A percentile compares a stretch with the other conserved stretches of the same genome.
Conservation (phyloP, 805 yeast species). For the Candida lessepsii region DNA sequence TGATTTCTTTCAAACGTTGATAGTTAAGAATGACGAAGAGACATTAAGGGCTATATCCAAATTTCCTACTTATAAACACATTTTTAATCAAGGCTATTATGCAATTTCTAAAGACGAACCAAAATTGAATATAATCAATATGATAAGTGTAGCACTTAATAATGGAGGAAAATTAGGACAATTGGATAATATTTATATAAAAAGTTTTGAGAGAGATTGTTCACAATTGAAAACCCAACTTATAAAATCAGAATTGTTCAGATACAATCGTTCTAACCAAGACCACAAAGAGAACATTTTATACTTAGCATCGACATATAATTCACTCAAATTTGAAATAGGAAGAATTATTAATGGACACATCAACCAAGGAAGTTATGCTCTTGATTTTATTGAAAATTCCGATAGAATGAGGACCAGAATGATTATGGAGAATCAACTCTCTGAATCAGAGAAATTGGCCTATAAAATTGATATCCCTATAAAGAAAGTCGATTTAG, state of each 20-base stretch:
- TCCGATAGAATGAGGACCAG: constrained; percentile 64
- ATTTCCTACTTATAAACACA: constrained; percentile 28
- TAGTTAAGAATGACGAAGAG: constrained; percentile 39
- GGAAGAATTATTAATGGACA: constrained; percentile 30
- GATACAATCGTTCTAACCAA: constrained; percentile 53
- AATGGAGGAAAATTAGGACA: constrained; percentile 37
- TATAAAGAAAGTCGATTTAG: constrained; percentile 18
- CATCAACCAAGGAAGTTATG: constrained; percentile 33
- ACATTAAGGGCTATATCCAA: constrained; percentile 26
- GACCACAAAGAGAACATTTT: constrained; percentile 63
- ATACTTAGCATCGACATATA: constrained; percentile 48
- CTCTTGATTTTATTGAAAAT: constrained; percentile 69
- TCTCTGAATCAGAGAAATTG: constrained; percentile 43
- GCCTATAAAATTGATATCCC: constrained; percentile 44
- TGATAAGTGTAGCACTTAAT: constrained; percentile 31
- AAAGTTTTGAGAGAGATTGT: constrained; percentile 36
- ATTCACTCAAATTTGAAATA: constrained; percentile 44
- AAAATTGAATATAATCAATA: constrained; percentile 26
- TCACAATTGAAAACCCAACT: constrained; percentile 33
- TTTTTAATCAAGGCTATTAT: constrained; percentile 26
- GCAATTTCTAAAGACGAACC: constrained; percentile 19
- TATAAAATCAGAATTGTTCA: constrained; percentile 45
- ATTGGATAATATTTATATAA: constrained; percentile 32
- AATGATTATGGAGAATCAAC: constrained; percentile 52
- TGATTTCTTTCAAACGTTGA: constrained; percentile 32